Evolutionary conservation across 2,329 filamentous ascomycete genomes (phyloP), one percentile per base, ranked within the genome.

Genomic region (Endoconidiophora polonica): DNA sequence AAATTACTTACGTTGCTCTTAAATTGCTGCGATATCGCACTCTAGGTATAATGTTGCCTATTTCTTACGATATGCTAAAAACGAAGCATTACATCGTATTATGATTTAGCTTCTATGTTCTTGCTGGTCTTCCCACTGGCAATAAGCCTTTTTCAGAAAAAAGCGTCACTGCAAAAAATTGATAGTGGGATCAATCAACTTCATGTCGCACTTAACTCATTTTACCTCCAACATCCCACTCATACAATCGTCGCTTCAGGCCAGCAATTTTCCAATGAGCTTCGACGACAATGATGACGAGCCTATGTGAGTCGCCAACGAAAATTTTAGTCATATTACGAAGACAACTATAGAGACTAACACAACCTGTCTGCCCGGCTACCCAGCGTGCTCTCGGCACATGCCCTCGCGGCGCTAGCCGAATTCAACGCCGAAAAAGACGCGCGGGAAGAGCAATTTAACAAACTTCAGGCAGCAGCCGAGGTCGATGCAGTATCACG

Each of bases 371-470:
- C 36, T 44, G 14, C 44, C 16, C 43, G 9, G 1, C 26, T 38
- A 7, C 18, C 2, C 47, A 81, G 78, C 54, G 68, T 71, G 53
- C 75, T 91, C 53, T 83, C 83, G 4, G 67, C 73, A 37, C 70
- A 74, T 54, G 73, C 84, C 3, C 69, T 88, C 40, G 73, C 72
- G 23, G 79, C 81, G n/a, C 69, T 90, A 52, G 72, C 80, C 61
- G 73, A 80, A 55, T 90, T 91, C 66, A 81, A 85, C 59, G 67
- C 70, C 44, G 85, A 90, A 62, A 76, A 79, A 55, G 81, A 87
- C 61, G 73, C 72, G 12, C 72, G 74, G 52, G 68, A 72, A 52
- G 74, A 79, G 58, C 72, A 75, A 46, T 86, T 90, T 56, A 77
- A 83, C 61, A 72, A 77, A 54, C 67, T 90, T 48, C 79, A 79